Base-by-base conservation (phyloP, 208 protist species). In the Acanthamoeba lenticulata region DNA sequence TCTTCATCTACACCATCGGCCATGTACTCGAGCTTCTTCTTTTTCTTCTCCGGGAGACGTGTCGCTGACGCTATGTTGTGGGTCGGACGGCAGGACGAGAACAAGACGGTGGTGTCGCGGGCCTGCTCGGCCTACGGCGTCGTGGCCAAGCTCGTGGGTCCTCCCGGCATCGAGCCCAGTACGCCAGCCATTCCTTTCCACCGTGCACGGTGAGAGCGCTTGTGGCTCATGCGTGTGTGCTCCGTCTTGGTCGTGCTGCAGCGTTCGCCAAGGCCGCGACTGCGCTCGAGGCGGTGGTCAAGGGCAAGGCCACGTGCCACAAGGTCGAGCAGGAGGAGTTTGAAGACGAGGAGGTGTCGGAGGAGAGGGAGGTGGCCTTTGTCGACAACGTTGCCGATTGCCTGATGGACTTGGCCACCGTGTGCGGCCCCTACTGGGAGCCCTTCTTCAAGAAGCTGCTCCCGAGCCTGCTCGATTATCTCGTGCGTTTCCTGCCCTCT, bases 371-470 rank as follows among this genome's bases (percentile, higher is more conserved):
- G 85, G 38, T 91, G 29, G 57, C 38, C 1, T 91, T 91, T 32
- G 29, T 91, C 9, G 85, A 91, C 49, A 91, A 72, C 52, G 34
- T 91, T 42, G 32, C 38, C 0, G 85, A 91, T 32, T 32, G 85
- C 36, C 27, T 91, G 52, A 91, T 91, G 47, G 85, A 62, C n/a
- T n/a, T 91, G 24, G 85, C 85, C 36, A 19, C 36, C 15, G 85
- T 91, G 55, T 72, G 34, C 17, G 85, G 85, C 5, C 85, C 85
- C 52, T 49, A 49, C 55, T 91, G 47, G 55, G 57, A 72, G 34
- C 85, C 85, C 34, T 72, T 32, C 57, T 72, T 91, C 85, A 91
- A 91, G 55, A 72, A 91, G 47, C 45, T 91, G 24, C 57, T 72
- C 36, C 85, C 85, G 6, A 42, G 38, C 85, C 47, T 91, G 36